Evolutionary conservation across 805 yeast genomes (phyloP), one percentile per base, ranked within the genome.

Genomic region (Saccharomycopsis sp.): DNA sequence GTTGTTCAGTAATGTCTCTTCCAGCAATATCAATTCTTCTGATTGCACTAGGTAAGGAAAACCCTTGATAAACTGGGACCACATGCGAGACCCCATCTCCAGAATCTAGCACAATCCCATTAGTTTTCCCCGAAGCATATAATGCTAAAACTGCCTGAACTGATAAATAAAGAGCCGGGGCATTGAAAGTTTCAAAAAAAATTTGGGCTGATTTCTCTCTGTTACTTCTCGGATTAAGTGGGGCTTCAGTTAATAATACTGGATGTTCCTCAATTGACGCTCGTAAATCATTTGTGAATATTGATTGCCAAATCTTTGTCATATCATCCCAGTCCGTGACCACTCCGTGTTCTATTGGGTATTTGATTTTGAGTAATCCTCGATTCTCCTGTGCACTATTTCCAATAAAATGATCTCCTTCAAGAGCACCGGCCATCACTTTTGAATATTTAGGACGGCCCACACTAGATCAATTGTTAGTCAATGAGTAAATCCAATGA

Each of bases 11-110:
- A 10, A 88, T 69, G 50, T 87, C 95, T 34, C 92, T 57, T 0
- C 97, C 97, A 0, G 92, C 96, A 20, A 86, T 56, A 54, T 87
- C 92, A 46, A 81, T 65, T 40, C 96, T 60, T 56, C 73, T 72
- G 19, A 84, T 74, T 2, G 88, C 76, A 2, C 78, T 67, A 0
- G 88, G 78, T 13, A 88, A 56, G 10, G 88, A 68, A 57, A 85
- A 88, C 4, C 97, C 97, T 45, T 86, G 87, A 58, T 75, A 89
- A 0, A 89, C 85, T 0, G 96, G 96, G 2, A 86, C 94, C 6
- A 82, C 69, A 52, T 83, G 88, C 30, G 83, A 72, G 20, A 86
- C 94, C 3, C 96, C 96, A 57, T 88, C 96, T 4, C 96, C 96
- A n/a, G 80, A 72, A 54, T 88, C 96, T 10, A 89, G 54, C 2